Percentiles rank a stretch among this genome's conserved stretches.
Conservation (phyloP, 1,284 basidiomycete species). For the Ustilago tritici region DNA sequence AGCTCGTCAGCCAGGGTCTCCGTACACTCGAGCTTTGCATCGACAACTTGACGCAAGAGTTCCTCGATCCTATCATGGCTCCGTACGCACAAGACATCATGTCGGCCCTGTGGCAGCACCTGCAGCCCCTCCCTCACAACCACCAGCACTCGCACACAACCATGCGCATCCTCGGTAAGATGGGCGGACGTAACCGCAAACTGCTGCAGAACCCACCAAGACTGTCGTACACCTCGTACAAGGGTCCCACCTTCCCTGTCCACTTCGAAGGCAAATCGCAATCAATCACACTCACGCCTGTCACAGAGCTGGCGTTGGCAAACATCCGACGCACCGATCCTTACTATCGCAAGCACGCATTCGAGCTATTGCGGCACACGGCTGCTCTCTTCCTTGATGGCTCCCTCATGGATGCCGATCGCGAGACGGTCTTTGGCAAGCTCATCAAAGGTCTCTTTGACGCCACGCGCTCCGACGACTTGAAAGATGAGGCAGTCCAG, state of each 20-base stretch:
- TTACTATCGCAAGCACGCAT: constrained; percentile 80
- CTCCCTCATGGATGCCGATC: constrained; percentile 73
- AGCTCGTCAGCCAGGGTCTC: constrained; percentile 94
- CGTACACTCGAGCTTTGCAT: constrained; percentile 99
- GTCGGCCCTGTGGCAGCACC: constrained; percentile 77
- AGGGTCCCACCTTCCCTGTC: constrained; percentile 46
- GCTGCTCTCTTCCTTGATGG: constrained; percentile 81
- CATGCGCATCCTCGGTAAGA: constrained; percentile 94
- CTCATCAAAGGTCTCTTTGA: constrained; percentile 81
- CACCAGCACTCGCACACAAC: constrained; percentile 94
- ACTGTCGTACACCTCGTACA: constrained; percentile 75
- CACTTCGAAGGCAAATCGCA: constrained; percentile 70
- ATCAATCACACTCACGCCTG: constrained; percentile 79
- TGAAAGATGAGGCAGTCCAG: constrained; percentile 78
- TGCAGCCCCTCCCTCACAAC: constrained; percentile 90
- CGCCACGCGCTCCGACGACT: constrained; percentile 79
- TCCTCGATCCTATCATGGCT: constrained; percentile 94
- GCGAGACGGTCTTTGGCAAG: constrained; percentile 79
- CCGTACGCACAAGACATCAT: constrained; percentile 84
- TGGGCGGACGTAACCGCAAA: constrained; percentile 93
- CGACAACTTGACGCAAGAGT: constrained; percentile 98
- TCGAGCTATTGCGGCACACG: constrained; percentile 81
- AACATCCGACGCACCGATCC: constrained; percentile 77
- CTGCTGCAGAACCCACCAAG: constrained; percentile 81
- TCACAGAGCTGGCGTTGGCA: constrained; percentile 79